Base-by-base conservation (phyloP, 805 yeast genomes). In the Wickerhamiella qilinensis region DNA sequence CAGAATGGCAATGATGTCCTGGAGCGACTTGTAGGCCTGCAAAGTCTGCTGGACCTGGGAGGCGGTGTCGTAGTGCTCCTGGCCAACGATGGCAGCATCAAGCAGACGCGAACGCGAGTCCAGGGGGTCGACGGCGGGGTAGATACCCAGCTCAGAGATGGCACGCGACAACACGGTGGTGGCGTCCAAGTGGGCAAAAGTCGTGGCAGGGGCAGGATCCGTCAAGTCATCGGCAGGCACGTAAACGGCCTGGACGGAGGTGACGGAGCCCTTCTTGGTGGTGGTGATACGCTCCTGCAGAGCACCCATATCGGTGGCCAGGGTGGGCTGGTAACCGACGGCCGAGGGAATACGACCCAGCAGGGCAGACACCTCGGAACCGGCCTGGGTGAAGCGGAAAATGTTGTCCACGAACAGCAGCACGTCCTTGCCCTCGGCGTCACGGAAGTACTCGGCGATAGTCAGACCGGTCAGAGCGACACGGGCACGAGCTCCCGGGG, bases 401-500 rank as follows among this genome's bases (percentile, higher is more conserved):
- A 88, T 88, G 86, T 88, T 88, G 75, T 88, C 98, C 63, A 88
- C 82, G 77, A 91, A 88, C 66, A 88, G 77, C 77, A 88, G 77
- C 70, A 88, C 98, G 80, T 91, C 98, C 76, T 91, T 96, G 69
- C 98, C 98, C 75, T 88, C 98, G 71, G 83, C 97, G 69, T 88
- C 98, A 85, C 98, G 91, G 91, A 88, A 88, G 77, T 91, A 88
- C 75, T 88, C 98, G 59, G 98, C 98, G 66, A 88, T 85, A 69
- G 98, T 88, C 68, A 88, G 78, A 79, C 98, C 98, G 56, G 98
- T 91, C 66, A 88, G 74, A 58, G 98, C 98, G 65, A 91, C 97
- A 77, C 98, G 88, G 60, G 98, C 96, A 79, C 98, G 86, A 60
- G 98, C 98, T 73, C 98, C 98, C 56, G 98, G 98, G 62, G 98